These are phyloP conservation scores for Dillenia suffruticosa DNA, from an alignment of 164 flowering plant genomes.

Conservation along the genomic window DNA sequence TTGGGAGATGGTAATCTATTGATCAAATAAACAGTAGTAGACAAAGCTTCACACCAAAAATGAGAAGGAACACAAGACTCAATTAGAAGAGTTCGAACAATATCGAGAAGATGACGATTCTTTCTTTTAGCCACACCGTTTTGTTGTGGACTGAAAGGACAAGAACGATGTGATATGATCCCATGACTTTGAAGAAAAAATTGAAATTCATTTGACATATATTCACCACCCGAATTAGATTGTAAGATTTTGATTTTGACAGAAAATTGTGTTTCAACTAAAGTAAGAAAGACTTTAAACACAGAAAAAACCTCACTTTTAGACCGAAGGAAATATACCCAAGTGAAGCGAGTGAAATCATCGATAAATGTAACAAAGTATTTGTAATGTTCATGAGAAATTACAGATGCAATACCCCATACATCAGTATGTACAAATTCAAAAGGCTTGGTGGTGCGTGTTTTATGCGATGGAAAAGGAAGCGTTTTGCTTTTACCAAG, in stretches of 20 bases:
- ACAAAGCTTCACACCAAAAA: no score
- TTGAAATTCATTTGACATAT: not conserved
- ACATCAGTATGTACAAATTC: conserved; percentile 1
- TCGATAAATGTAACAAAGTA: conserved; percentile 4
- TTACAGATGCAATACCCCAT: not conserved
- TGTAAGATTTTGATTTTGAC: not conserved
- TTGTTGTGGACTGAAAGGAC: conserved; percentile 7
- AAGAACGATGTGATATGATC: not conserved
- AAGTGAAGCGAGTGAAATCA: not conserved
- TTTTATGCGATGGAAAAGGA: not conserved
- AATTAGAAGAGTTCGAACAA: no score
- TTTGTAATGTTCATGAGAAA: not conserved
- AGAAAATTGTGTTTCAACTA: not conserved
- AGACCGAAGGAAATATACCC: conserved; percentile 1
- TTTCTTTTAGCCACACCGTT: not conserved
- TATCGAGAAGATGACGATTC: not conserved
- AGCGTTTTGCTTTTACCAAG: not conserved
- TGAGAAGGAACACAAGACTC: no score
- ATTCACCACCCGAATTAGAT: not conserved
- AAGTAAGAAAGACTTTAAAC: not conserved
- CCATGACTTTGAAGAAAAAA: not conserved
- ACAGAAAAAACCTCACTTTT: not conserved
- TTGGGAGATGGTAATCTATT: no score
- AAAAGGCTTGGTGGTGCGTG: not conserved
- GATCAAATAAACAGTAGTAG: no score